Evolutionary conservation across 2,329 filamentous ascomycete species (phyloP).

Genomic region (Intubia oerlemansii): DNA sequence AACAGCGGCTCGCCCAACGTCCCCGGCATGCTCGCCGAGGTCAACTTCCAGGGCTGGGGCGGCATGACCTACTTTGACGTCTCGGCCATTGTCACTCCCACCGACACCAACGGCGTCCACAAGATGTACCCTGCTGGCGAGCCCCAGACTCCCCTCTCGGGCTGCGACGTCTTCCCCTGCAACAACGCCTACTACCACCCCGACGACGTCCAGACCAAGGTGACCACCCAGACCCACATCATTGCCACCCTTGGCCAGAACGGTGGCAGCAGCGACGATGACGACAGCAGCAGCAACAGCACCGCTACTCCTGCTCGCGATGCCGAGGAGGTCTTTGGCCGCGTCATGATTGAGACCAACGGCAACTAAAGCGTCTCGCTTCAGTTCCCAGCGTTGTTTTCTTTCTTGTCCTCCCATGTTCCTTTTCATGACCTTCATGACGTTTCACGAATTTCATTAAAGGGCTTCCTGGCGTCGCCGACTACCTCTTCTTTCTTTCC

Average conservation of each 20-base stretch:
- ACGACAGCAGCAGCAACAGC: conserved; percentile 6
- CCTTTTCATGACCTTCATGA: too few relatives aligned
- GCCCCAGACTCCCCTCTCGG: conserved; percentile 13
- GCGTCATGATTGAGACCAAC: too few relatives aligned
- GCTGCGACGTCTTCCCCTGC: conserved; percentile 20
- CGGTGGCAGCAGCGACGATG: conserved; percentile 4
- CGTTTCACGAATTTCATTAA: too few relatives aligned
- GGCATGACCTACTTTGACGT: conserved; percentile 21
- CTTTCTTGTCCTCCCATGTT: too few relatives aligned
- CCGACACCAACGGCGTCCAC: conserved; percentile 18
- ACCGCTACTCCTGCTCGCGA: conserved; percentile 3
- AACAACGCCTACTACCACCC: conserved; percentile 18
- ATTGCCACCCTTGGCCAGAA: conserved; percentile 13
- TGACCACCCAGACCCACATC: conserved; percentile 13
- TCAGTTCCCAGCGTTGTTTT: too few relatives aligned
- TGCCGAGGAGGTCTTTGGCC: background rate
- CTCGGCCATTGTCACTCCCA: conserved; percentile 21
- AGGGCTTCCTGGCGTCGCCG: too few relatives aligned
- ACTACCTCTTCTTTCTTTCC: too few relatives aligned
- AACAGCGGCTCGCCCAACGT: conserved; percentile 12
- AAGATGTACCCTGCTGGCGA: conserved; percentile 15
- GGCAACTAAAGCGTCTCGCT: too few relatives aligned
- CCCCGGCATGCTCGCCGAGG: conserved; percentile 18
- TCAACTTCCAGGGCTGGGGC: conserved; percentile 15
- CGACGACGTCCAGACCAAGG: conserved; percentile 19